These are phyloP conservation scores for Bombardia bombarda DNA, from an alignment of 495 filamentous ascomycete species.

Conservation along the genomic window DNA sequence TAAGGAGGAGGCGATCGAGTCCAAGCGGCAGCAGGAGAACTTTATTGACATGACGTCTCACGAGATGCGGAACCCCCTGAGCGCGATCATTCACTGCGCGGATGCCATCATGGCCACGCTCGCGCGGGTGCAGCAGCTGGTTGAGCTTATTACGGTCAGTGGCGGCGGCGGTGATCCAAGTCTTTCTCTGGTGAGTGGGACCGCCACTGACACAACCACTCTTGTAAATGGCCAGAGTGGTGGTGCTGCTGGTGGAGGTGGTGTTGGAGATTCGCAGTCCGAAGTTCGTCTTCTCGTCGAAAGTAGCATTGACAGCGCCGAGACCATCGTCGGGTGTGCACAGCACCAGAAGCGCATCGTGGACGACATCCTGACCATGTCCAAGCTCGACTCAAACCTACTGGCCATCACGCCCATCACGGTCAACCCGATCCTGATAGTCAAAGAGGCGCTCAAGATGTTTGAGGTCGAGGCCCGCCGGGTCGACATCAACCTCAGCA, in stretches of 20 bases:
- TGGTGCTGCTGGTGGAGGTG: background rate
- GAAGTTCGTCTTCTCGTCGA: conserved; percentile 33
- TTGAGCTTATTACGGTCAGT: too few species aligned
- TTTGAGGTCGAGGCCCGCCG: conserved; percentile 62
- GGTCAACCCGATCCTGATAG: conserved; percentile 54
- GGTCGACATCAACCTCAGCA: conserved; percentile 56
- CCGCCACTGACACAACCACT: background rate
- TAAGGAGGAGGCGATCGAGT: conserved; percentile 38
- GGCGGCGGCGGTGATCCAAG: background rate
- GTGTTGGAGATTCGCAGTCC: background rate
- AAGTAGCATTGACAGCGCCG: conserved; percentile 56
- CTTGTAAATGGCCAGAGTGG: background rate
- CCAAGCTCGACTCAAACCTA: conserved; percentile 68
- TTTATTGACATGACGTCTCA: conserved; percentile 76
- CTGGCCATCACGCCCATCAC: conserved; percentile 60
- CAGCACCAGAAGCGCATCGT: conserved; percentile 76
- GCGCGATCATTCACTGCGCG: conserved; percentile 63
- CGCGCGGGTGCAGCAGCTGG: conserved; percentile 20
- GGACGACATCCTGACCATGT: conserved; percentile 70
- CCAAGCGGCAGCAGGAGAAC: conserved; percentile 49
- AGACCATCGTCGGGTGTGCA: conserved; percentile 68
- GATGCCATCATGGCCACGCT: conserved; percentile 40
- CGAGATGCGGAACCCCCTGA: conserved; percentile 70
- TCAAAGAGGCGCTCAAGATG: conserved; percentile 58
- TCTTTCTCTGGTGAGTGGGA: background rate